Evolutionary conservation across 139 green algal species (phyloP).

Genomic region (Micractinium sp.): DNA sequence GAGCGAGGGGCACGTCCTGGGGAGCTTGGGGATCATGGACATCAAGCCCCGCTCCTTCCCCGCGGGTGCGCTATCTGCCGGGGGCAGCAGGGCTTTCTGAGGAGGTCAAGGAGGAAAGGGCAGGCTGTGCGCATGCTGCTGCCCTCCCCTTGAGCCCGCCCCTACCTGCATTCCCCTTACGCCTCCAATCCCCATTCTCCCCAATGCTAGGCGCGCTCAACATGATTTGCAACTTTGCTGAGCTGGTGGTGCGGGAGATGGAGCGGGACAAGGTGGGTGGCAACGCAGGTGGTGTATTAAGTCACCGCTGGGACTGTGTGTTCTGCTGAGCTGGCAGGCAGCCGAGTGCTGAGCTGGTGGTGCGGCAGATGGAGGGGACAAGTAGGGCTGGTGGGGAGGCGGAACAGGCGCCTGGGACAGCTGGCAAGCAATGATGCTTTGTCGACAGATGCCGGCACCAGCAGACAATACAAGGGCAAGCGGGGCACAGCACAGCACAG

Average conservation of each 20-base stretch:
- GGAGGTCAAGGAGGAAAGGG: too few species aligned
- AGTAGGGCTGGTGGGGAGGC: neutral
- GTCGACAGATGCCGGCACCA: too few species aligned
- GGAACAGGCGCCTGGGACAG: neutral
- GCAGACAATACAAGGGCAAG: too few species aligned
- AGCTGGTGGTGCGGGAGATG: slow-evolving; percentile 26
- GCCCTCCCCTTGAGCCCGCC: neutral
- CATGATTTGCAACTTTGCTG: slow-evolving; percentile 20
- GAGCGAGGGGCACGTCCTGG: slow-evolving; percentile 13
- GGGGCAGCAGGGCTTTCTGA: neutral
- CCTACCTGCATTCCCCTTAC: neutral
- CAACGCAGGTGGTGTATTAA: neutral
- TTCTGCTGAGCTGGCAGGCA: neutral
- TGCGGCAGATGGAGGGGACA: slow-evolving; percentile 26
- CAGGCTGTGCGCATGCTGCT: neutral
- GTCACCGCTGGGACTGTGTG: neutral
- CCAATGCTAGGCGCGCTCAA: slow-evolving; percentile 10
- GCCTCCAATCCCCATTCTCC: neutral
- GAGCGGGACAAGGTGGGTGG: slow-evolving; percentile 6
- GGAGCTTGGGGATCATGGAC: slow-evolving; percentile 22
- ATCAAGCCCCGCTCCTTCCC: slow-evolving; percentile 14
- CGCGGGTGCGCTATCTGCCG: neutral
- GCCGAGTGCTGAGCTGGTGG: neutral
- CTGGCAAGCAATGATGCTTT: too few species aligned
- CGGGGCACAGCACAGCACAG: too few species aligned